Evolutionary conservation across 1,284 basidiomycete genomes (phyloP).

Genomic region (Omphalotus olearius): DNA sequence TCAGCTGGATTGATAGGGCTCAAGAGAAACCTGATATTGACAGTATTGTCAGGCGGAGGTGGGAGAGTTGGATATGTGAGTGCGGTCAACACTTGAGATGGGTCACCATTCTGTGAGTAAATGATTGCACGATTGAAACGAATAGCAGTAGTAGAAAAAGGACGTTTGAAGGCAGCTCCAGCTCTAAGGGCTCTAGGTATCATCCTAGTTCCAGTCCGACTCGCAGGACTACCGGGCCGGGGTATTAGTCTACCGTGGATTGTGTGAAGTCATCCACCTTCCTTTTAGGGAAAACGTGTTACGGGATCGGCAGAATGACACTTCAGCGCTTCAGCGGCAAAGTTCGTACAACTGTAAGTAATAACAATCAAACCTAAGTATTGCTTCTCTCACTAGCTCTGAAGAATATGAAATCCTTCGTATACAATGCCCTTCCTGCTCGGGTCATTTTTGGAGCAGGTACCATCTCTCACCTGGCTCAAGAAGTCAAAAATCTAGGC

Average conservation of each 20-base stretch:
- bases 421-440: constrained; percentile 34
- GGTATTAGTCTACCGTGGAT: too few species aligned
- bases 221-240: too few species aligned
- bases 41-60: constrained; percentile 46
- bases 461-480: constrained; percentile 30
- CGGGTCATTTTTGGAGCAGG: constrained; percentile 39
- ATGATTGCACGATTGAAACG: constrained; percentile 56
- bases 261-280: too few species aligned
- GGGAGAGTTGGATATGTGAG: constrained; percentile 50
- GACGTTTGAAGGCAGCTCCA: background rate
- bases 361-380: too few species aligned
- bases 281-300: too few species aligned
- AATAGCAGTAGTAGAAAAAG: constrained; percentile 12
- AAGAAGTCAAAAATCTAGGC: constrained; percentile 30
- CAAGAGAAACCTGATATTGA: constrained; percentile 70
- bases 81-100: constrained; percentile 51
- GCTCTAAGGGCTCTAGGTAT: too few species aligned
- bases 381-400: too few species aligned
- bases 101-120: constrained; percentile 58
- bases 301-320: too few species aligned
- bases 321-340: too few species aligned
- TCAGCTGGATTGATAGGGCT: constrained; percentile 81
- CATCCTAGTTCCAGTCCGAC: too few species aligned
- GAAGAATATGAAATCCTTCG: constrained; percentile 25
- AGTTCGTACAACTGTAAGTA: too few species aligned